Evolutionary conservation across 129 eudicot species (phyloP), one percentile per base, ranked within the genome.

Genomic region (Solidago caesia): DNA sequence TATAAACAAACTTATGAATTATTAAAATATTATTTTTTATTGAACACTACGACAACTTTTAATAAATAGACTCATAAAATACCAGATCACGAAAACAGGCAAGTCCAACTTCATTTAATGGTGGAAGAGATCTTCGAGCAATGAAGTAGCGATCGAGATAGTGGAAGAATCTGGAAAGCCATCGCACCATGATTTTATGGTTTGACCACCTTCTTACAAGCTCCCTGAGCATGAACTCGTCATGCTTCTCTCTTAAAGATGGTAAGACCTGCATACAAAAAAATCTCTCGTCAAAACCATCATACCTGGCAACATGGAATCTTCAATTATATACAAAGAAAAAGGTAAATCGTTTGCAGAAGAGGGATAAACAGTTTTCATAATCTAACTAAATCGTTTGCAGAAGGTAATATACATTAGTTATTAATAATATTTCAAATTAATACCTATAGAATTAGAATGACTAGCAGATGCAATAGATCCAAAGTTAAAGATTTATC

Each of bases 181-280:
- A 93, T 74, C 96, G 86, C 70, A 93, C 98, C 98, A 93, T 93
- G 79, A 93, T 85, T 77, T 93, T 93, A 79, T 90, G 98, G 80
- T 90, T 88, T 29, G 87, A 83, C 98, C 98, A 93, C 65, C 98
- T 86, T 76, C 87, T 85, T 47, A 90, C 98, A 79, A 93, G 98
- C 87, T 90, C 98, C 72, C 91, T 88, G 57, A 93, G 84, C 97
- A 93, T 83, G 86, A 88, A 93, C 70, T 93, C 98, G 8, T 86
- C 98, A 79, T 92, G 96, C 61, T 92, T 92, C 47, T 92, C 96
- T 61, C 86, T 83, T 74, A 92, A 59, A 64, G 96, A 84, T 73
- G 96, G 98, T 75, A 93, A 79, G 4, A 90, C 98, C 96, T 92
- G 76, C 75, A 74, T 70, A 13, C 29, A 26, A 53, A 14, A 44